Percentiles rank a stretch among this genome's conserved stretches.
Evolutionary conservation across 768 basidiomycete species (phyloP).

Genomic region (Obba rivulosa): DNA sequence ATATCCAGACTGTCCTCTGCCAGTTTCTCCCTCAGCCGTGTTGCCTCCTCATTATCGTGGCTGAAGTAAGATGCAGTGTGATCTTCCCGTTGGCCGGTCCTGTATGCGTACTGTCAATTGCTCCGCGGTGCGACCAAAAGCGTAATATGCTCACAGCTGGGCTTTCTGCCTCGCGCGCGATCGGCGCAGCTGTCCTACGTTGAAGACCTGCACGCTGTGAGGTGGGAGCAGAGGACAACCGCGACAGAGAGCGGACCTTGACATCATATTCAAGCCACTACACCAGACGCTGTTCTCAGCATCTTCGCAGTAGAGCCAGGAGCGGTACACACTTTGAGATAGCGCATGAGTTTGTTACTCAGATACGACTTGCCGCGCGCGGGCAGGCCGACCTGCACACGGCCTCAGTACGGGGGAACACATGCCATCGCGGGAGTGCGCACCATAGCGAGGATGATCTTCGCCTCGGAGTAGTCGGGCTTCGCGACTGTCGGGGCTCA

Average conservation of each 20-base stretch:
- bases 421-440: conserved; percentile 8
- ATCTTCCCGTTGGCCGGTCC: conserved; percentile 83
- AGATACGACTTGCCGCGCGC: conserved; percentile 98
- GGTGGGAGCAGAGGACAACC: background rate
- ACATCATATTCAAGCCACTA: conserved; percentile 99
- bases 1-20: conserved; percentile 92
- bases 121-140: background rate
- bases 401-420: background rate
- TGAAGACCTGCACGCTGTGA: conserved; percentile 69
- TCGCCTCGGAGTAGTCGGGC: conserved; percentile 97
- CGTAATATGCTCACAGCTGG: conserved; percentile 46
- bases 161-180: conserved; percentile 78
- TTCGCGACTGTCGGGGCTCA: conserved; percentile 62
- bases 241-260: conserved; percentile 42
- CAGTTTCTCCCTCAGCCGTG: conserved; percentile 69
- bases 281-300: background rate
- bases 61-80: conserved; percentile 91
- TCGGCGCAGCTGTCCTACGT: conserved; percentile 91
- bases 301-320: background rate
- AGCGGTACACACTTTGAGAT: conserved; percentile 62
- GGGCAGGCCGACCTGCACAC: conserved; percentile 83
- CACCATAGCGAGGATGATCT: conserved; percentile 98
- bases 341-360: conserved; percentile 95
- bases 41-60: conserved; percentile 76
- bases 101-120: conserved; percentile 19